Percentiles rank a stretch among this genome's conserved stretches.
Evolutionary conservation across 768 basidiomycete species (phyloP).

Genomic region (Scleroderma bovista): DNA sequence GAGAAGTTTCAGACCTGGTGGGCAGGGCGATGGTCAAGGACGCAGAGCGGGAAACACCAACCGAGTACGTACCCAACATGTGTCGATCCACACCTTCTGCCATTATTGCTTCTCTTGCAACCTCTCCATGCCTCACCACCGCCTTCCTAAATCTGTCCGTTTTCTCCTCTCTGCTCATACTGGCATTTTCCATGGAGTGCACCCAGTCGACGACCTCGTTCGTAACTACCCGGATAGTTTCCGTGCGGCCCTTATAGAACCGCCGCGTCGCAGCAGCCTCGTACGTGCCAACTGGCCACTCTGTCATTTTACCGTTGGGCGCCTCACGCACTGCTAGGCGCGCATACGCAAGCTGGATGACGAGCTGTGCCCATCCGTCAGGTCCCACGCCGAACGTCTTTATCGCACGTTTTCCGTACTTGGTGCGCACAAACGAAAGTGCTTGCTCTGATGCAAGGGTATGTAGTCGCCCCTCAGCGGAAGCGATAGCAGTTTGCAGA

Average conservation of each 20-base stretch:
- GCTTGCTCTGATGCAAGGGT: slow-evolving; percentile 60
- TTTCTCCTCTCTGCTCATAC: slow-evolving; percentile 36
- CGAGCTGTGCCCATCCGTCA: slow-evolving; percentile 92
- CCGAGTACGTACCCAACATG: slow-evolving; percentile 57
- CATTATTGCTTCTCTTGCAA: slow-evolving; percentile 61
- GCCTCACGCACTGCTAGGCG: slow-evolving; percentile 45
- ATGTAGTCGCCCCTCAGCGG: slow-evolving; percentile 49
- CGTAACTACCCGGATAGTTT: slow-evolving; percentile 84
- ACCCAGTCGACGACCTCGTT: slow-evolving; percentile 74
- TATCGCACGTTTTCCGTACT: slow-evolving; percentile 82
- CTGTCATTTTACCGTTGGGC: slow-evolving; percentile 16
- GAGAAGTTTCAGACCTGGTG: slow-evolving; percentile 64
- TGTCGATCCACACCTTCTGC: slow-evolving; percentile 85
- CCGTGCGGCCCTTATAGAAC: slow-evolving; percentile 87
- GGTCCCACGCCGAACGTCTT: slow-evolving; percentile 88
- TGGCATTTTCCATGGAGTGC: slow-evolving; percentile 60
- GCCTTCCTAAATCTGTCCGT: slow-evolving; percentile 55
- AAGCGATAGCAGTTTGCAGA: slow-evolving; percentile 41
- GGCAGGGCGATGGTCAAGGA: not conserved
- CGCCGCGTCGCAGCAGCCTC: slow-evolving; percentile 89
- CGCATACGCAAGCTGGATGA: slow-evolving; percentile 84
- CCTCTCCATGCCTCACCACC: slow-evolving; percentile 53
- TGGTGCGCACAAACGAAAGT: slow-evolving; percentile 56
- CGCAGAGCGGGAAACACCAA: not conserved
- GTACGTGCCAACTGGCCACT: slow-evolving; percentile 75